Percentiles rank a stretch among this genome's conserved stretches.
Evolutionary conservation across 345 rosid species (phyloP).

Genomic region (Brassica rapa): DNA sequence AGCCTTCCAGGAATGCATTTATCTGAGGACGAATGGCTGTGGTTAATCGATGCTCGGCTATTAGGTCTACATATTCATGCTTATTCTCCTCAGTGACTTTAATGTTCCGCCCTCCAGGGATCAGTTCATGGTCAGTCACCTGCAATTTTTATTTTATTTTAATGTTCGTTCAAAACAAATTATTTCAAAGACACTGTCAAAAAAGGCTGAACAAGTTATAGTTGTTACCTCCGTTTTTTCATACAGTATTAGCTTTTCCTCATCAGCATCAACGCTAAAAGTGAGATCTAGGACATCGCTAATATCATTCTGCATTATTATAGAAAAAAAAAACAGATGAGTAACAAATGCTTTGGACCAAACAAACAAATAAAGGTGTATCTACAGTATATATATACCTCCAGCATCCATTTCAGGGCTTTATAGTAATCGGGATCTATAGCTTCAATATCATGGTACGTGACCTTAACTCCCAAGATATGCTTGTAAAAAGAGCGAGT

Average conservation of each 20-base stretch:
- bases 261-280: slow-evolving; percentile 96
- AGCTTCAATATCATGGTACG: slow-evolving; percentile 96
- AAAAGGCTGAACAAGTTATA: background rate
- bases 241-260: slow-evolving; percentile 85
- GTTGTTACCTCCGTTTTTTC: slow-evolving; percentile 70
- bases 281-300: slow-evolving; percentile 83
- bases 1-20: slow-evolving; percentile 86
- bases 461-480: slow-evolving; percentile 85
- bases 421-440: slow-evolving; percentile 91
- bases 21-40: slow-evolving; percentile 98
- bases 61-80: slow-evolving; percentile 88
- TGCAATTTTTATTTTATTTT: slow-evolving; percentile 28
- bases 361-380: slow-evolving; percentile 1
- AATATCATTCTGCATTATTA: slow-evolving; percentile 71
- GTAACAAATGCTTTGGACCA: background rate
- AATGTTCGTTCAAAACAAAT: background rate
- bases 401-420: slow-evolving; percentile 95
- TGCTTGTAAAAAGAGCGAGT: slow-evolving; percentile 99
- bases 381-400: slow-evolving; percentile 50
- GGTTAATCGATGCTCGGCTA: slow-evolving; percentile 88
- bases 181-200: background rate
- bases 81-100: slow-evolving; percentile 96
- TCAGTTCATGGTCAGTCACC: slow-evolving; percentile 95
- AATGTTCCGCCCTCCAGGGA: slow-evolving; percentile 83
- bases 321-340: slow-evolving; percentile 15